Percentiles rank a stretch among this genome's conserved stretches.
phyloP scores from a whole-genome alignment of 1,139 yeast species.

The Suzukiozyma palmioleophila region DNA sequence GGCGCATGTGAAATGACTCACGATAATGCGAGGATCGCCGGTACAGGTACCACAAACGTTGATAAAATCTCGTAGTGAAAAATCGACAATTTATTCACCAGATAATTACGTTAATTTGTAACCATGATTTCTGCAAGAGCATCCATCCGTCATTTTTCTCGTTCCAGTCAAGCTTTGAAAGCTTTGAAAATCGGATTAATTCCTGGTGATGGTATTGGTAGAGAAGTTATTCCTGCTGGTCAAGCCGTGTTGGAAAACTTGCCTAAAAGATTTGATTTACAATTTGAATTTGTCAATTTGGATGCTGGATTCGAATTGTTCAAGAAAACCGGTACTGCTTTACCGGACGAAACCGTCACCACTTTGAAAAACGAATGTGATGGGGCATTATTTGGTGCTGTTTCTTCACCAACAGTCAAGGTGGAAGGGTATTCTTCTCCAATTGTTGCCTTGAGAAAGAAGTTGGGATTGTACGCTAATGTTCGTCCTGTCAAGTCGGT shows the following conservation, averaged over 20 bases:
- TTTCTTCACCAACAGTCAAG: constrained; percentile 88
- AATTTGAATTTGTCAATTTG: constrained; percentile 80
- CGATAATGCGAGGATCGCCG: background rate
- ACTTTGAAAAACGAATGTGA: constrained; percentile 80
- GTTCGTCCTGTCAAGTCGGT: constrained; percentile 97
- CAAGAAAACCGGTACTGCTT: constrained; percentile 88
- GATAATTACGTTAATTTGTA: background rate
- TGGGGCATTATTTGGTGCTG: constrained; percentile 97
- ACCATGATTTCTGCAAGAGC: constrained; percentile 22
- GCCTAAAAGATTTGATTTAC: constrained; percentile 68
- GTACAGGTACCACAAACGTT: too few species aligned
- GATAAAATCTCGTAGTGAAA: too few species aligned
- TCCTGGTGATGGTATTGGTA: constrained; percentile 98
- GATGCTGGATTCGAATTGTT: constrained; percentile 94
- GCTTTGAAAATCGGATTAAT: constrained; percentile 56
- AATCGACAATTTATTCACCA: too few species aligned
- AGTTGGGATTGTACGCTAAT: constrained; percentile 89
- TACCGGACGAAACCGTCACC: constrained; percentile 88
- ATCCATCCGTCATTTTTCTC: constrained; percentile 33
- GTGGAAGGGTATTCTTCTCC: constrained; percentile 98
- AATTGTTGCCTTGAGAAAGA: constrained; percentile 94
- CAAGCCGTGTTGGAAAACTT: constrained; percentile 76
- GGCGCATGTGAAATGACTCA: constrained; percentile 4
- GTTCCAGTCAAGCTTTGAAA: constrained; percentile 28
- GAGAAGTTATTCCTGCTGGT: constrained; percentile 97